Evolutionary conservation across 2,329 filamentous ascomycete genomes (phyloP), one percentile per base, ranked within the genome.

Genomic region (Teratosphaeria pseudoeucalypti): DNA sequence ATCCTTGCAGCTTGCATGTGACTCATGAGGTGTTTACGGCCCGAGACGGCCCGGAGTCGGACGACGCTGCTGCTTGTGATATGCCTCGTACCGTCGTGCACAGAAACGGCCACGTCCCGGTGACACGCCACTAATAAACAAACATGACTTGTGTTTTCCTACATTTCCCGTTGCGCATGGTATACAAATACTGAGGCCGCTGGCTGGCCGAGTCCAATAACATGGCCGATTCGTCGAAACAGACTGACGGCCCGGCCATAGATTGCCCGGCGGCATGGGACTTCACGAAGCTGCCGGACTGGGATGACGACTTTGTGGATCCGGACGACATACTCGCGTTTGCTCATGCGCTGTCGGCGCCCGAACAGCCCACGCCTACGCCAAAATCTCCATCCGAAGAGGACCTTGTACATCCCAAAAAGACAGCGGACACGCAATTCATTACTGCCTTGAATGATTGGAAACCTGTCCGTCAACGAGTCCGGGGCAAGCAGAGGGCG

Each of bases 381-480:
- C 55, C 34, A 14, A 90, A 95, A 62, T 81, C 86, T 49, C 85
- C 88, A 39, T 85, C 81, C 12, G 79, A 82, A 55, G 76, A 81
- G 55, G 85, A 87, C 73, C 76, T 72, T 52, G 69, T 75, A 56
- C 63, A 72, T 68, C 62, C 78, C 5, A 63, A 60, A 26, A 64
- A 78, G 75, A 58, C 76, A 74, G 59, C 73, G 67, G 70, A 76
- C 69, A 61, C 67, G 62, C 58, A 73, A 65, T 91, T 92, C 71
- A 90, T 97, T 68, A 89, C 90, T 3, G 92, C 94, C 49, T 85
- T 95, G 70, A 95, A 95, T 73, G 94, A 99, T 78, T 99, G 94
- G 94, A 86, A 89, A 16, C 94, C 94, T 0, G 84, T 97, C 12
- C 86, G 88, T 66, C 84, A 92, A 71, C 85, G 82, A 60, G 81